These are phyloP conservation scores for Pythium phragmiticola DNA, from an alignment of 352 stramenopile genomes.

Conservation along the genomic window DNA sequence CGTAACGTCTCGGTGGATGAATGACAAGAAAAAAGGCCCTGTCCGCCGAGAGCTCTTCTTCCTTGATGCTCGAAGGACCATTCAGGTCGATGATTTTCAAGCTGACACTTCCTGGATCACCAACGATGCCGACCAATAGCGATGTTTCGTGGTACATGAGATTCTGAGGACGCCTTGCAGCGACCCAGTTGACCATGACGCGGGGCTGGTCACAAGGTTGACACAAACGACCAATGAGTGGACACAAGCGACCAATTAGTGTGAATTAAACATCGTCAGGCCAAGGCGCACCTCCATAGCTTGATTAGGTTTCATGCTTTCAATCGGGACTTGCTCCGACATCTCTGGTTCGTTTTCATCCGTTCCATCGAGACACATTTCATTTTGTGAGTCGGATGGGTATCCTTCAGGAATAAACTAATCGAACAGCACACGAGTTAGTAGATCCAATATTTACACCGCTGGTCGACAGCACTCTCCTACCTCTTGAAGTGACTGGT, in stretches of 20 bases:
- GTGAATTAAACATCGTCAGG: neutral
- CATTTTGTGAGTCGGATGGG: constrained; percentile 12
- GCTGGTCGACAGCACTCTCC: neutral
- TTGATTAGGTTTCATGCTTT: neutral
- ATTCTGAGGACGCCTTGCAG: neutral
- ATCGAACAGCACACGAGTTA: neutral
- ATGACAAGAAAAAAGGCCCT: constrained; percentile 39
- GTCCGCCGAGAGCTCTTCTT: constrained; percentile 34
- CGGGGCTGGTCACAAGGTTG: constrained; percentile 30
- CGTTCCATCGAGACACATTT: constrained; percentile 12
- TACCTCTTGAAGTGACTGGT: constrained; percentile 20
- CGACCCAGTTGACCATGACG: constrained; percentile 41
- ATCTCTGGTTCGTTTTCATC: constrained; percentile 1
- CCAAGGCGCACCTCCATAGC: neutral
- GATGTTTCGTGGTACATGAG: constrained; percentile 42
- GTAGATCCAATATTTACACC: neutral
- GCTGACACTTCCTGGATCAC: constrained; percentile 45
- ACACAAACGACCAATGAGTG: neutral
- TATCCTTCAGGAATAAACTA: constrained; percentile 16
- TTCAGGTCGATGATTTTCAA: constrained; percentile 48
- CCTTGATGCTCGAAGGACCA: constrained; percentile 37
- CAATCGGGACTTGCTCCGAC: neutral
- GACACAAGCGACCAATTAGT: too few relatives aligned
- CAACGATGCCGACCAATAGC: constrained; percentile 45
- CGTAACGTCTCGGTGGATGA: constrained; percentile 34